These are phyloP conservation scores for Geosmithia morbida DNA, from an alignment of 2,329 filamentous ascomycete species.

Conservation along the genomic window DNA sequence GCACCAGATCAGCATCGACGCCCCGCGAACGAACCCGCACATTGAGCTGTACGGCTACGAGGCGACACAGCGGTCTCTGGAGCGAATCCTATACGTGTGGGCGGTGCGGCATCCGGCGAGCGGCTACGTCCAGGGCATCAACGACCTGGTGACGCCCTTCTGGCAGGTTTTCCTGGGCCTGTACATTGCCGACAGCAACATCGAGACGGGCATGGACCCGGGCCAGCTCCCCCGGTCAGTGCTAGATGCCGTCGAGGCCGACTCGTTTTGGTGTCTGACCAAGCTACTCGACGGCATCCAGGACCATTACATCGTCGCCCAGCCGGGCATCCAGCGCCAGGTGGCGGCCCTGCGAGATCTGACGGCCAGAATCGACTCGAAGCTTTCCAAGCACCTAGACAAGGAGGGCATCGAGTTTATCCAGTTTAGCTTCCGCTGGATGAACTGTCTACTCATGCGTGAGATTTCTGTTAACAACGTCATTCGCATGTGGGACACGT, in stretches of 20 bases:
- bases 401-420: slow-evolving; percentile 93
- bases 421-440: slow-evolving; percentile 98
- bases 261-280: slow-evolving; percentile 96
- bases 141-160: slow-evolving; percentile 93
- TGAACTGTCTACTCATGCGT: slow-evolving; percentile 97
- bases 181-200: slow-evolving; percentile 88
- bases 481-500: slow-evolving; percentile 99
- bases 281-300: slow-evolving; percentile 98
- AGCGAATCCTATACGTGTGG: slow-evolving; percentile 94
- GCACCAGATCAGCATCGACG: slow-evolving; percentile 99
- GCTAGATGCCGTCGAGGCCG: slow-evolving; percentile 89
- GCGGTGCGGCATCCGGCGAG: slow-evolving; percentile 94
- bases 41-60: slow-evolving; percentile 92
- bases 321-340: slow-evolving; percentile 91
- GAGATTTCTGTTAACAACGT: slow-evolving; percentile 95
- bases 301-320: slow-evolving; percentile 96
- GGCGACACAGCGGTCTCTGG: slow-evolving; percentile 84
- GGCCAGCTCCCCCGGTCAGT: slow-evolving; percentile 84
- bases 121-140: slow-evolving; percentile 97
- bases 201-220: slow-evolving; percentile 92
- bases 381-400: slow-evolving; percentile 77
- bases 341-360: slow-evolving; percentile 80
- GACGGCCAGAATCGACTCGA: slow-evolving; percentile 75
- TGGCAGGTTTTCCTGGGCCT: slow-evolving; percentile 94
- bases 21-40: slow-evolving; percentile 91